Conservation (phyloP, 1,284 basidiomycete species). For the Fomitopsis schrenkii region DNA sequence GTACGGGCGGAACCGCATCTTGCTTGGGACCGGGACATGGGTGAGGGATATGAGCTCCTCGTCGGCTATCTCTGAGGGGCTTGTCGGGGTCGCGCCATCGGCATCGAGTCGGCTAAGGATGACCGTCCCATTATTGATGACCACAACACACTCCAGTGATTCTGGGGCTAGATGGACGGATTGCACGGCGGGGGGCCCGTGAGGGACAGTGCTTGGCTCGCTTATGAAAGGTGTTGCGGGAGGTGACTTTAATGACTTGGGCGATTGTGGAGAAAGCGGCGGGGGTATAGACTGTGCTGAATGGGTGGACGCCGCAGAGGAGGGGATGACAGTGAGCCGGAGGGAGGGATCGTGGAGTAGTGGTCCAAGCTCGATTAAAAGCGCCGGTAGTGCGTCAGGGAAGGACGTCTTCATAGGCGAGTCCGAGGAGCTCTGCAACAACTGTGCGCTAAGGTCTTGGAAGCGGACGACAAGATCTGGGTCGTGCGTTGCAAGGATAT, state of each 20-base stretch:
- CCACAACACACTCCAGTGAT: constrained; percentile 64
- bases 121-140: constrained; percentile 63
- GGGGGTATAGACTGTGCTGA: constrained; percentile 9
- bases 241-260: background rate
- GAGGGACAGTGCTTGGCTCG: constrained; percentile 3
- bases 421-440: constrained; percentile 47
- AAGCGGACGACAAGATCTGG: constrained; percentile 64
- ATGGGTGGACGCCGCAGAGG: constrained; percentile 3
- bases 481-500: constrained; percentile 67
- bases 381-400: constrained; percentile 56
- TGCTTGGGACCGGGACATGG: constrained; percentile 35
- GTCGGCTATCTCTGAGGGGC: constrained; percentile 28
- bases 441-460: constrained; percentile 65
- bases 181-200: constrained; percentile 26
- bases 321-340: constrained; percentile 16
- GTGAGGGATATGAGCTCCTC: constrained; percentile 46
- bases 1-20: constrained; percentile 53
- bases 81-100: constrained; percentile 11
- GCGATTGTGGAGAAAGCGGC: background rate
- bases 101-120: constrained; percentile 53
- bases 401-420: constrained; percentile 47
- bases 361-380: constrained; percentile 57
- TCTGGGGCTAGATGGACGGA: constrained; percentile 61
- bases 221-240: background rate
- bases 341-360: constrained; percentile 45